Percentiles rank a stretch among this genome's conserved stretches.
Evolutionary conservation across 2,329 filamentous ascomycete genomes (phyloP).

Genomic region (Exophiala aquamarina): DNA sequence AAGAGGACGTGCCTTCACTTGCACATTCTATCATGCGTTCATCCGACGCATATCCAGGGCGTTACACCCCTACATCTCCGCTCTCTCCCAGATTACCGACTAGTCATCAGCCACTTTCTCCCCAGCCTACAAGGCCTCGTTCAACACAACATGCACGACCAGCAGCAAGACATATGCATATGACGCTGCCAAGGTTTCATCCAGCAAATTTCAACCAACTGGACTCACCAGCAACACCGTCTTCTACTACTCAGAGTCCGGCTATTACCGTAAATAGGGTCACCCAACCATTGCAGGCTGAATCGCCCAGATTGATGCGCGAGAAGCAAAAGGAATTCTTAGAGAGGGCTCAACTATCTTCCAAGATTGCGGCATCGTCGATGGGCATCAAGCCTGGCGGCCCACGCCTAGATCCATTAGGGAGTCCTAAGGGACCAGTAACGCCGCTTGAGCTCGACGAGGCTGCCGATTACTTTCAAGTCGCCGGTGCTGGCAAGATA

Average conservation of each 20-base stretch:
- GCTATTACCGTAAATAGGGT: constrained; percentile 27
- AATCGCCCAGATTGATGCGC: constrained; percentile 38
- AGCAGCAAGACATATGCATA: constrained; percentile 37
- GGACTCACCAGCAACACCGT: constrained; percentile 32
- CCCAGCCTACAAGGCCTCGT: constrained; percentile 36
- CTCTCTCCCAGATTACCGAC: constrained; percentile 24
- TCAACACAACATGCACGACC: constrained; percentile 35
- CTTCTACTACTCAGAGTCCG: constrained; percentile 33
- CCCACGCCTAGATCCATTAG: constrained; percentile 45
- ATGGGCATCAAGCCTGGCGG: constrained; percentile 39
- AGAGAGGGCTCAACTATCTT: constrained; percentile 35
- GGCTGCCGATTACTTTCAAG: constrained; percentile 38
- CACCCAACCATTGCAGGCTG: constrained; percentile 31
- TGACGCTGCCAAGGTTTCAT: constrained; percentile 47
- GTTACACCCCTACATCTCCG: constrained; percentile 29
- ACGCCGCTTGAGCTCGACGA: constrained; percentile 44
- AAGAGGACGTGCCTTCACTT: no score
- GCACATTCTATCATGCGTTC: not conserved
- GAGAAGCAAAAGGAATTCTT: constrained; percentile 45
- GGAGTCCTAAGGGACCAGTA: constrained; percentile 45
- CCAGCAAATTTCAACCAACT: constrained; percentile 42
- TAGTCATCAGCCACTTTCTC: constrained; percentile 30
- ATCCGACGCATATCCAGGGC: constrained; percentile 17
- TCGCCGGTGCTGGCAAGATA: constrained; percentile 21
- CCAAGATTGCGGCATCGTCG: constrained; percentile 31